A percentile compares a stretch with the other conserved stretches of the same genome.
phyloP scores from a whole-genome alignment of 805 yeast genomes.

The Zygosaccharomyces siamensis region DNA sequence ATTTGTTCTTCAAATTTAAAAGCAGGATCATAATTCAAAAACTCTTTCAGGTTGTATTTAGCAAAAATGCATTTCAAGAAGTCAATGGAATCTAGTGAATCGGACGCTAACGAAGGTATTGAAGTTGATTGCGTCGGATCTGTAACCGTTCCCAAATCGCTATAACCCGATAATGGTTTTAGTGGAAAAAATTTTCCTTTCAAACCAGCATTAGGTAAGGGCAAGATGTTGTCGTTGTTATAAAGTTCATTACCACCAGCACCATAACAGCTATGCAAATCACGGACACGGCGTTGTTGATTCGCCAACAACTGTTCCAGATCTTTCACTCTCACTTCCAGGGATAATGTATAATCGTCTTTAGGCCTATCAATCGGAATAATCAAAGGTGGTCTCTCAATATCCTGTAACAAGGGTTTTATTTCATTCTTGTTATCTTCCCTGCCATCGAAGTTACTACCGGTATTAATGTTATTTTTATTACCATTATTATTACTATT shows the following conservation, averaged over 20 bases:
- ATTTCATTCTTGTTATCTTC: neutral
- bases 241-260: conserved; percentile 18
- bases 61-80: conserved; percentile 41
- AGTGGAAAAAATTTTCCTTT: conserved; percentile 4
- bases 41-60: conserved; percentile 44
- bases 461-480: neutral
- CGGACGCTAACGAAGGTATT: conserved; percentile 25
- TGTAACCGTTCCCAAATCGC: neutral
- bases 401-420: neutral
- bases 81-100: conserved; percentile 38
- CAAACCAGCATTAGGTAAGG: conserved; percentile 5
- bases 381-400: neutral
- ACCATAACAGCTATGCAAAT: neutral
- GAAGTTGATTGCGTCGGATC: neutral
- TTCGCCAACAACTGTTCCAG: conserved; percentile 42
- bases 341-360: conserved; percentile 52
- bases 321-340: conserved; percentile 51
- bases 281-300: neutral
- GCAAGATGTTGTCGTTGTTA: conserved; percentile 10
- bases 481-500: neutral
- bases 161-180: neutral
- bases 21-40: conserved; percentile 46
- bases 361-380: conserved; percentile 29
- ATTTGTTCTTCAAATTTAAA: conserved; percentile 47
- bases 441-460: neutral